Evolutionary conservation across 2,329 filamentous ascomycete species (phyloP), one percentile per base, ranked within the genome.

Genomic region (Coniochaeta pulveracea): DNA sequence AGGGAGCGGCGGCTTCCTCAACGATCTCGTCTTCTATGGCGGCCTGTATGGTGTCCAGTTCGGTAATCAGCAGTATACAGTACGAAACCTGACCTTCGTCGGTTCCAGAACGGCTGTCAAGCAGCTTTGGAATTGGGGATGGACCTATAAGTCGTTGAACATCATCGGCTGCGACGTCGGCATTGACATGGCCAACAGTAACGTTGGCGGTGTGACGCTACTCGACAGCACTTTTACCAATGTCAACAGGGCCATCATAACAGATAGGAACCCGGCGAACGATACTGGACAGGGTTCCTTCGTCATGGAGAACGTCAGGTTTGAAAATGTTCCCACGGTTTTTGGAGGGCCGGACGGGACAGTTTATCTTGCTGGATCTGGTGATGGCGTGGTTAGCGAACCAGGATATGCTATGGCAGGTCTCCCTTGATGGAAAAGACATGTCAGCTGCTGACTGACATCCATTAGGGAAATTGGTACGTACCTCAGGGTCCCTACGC

Each of bases 91-190:
- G 40, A 75, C 66, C 18, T 81, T 84, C 55, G 69, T 69, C 42
- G 61, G 66, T 38, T 72, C 72, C 40, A 63, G 75, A 42, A 79
- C 76, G 9, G 80, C 74, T 21, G 73, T 84, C 34, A 71, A 65
- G 50, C 76, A 82, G 61, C 70, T 79, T 39, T 85, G 80, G 80
- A 72, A 81, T 50, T 85, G 80, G 80, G 70, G 72, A 2, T 85
- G 77, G 75, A 76, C 73, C 5, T 80, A 81, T 60, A 82, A 81
- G 55, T 72, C 68, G 12, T 47, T 81, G 10, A 60, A 55, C 10
- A 69, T 84, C 50, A 65, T 72, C 46, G 64, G 76, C 44, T 80
- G 75, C 46, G 59, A 60, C 5, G 62, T 80, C 21, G 80, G 77
- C 14, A 63, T 85, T 38, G 74, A 81, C 47, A 77, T 84, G 68